Base-by-base conservation (phyloP, 1,284 basidiomycete species). In the Cryptococcus sp. region DNA sequence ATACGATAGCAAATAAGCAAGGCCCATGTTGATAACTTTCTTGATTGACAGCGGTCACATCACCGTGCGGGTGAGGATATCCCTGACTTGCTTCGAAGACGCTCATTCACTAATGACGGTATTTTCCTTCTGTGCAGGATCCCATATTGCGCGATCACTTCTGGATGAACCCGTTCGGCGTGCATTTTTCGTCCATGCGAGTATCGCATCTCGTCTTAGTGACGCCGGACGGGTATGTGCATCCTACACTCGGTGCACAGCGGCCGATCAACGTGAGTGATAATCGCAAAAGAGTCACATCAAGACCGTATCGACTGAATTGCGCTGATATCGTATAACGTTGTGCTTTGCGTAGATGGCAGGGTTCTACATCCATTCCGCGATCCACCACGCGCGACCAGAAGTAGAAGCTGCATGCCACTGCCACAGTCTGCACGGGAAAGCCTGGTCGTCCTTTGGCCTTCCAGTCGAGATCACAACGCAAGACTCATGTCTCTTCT, bases 401-500 rank as follows among this genome's bases (percentile, higher is more conserved):
- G 86, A 88, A 64, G 81, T 86, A 27, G 68, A 84, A 39, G 85
- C 85, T 40, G 85, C 85, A 16, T 85, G 85, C 5, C 86, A 88
- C 72, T 85, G 84, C 30, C 86, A 88, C 71, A 84, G 83, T 3
- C 72, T 71, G 7, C 60, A 72, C 59, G 73, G 71, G 52, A 72
- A 73, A 51, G 67, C 72, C 3, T 74, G 72, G 71, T 63, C 60
- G 6, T 47, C 61, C 15, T 67, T 67, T 41, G 64, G 64, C 46
- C 54, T 52, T 20, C 68, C 66, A 13, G 66, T 70, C 50, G 81
- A 83, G n/a, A 65, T 68, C 54, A 65, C 65, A 25, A 72, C 65
- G 20, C 70, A 72, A 52, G 70, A 72, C 61, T 67, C 65, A 13
- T 67, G 66, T 46, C 55, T 67, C 20, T 70, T 70, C 62, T 70